Base-by-base conservation (phyloP, 148 eudicot genomes). In the Spergularia bocconei region DNA sequence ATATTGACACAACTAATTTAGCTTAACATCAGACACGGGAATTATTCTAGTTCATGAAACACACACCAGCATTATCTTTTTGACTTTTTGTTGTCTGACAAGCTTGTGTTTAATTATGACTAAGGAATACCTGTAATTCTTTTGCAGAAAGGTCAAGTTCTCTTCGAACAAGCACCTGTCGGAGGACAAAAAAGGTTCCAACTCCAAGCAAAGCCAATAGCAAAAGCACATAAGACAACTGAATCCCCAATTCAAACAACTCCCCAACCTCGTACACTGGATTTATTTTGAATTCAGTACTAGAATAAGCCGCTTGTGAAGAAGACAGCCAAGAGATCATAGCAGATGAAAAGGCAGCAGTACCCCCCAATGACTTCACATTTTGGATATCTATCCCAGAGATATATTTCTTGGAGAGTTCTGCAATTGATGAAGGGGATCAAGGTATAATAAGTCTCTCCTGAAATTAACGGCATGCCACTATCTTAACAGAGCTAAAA, bases 101-200 rank as follows among this genome's bases (percentile, higher is more conserved):
- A 4, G 48, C 48, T 44, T 9, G 48, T 44, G 48, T 44, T 44
- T 44, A 4, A 70, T 29, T 63, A 51, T 52, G 51, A 53, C 71
- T n/a, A 64, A 70, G 48, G 71, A 41, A 79, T 82, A 93, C 98
- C 91, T 93, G 98, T 77, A 93, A 63, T 77, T 93, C 98, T 86
- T 93, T 91, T 1, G 98, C 98, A 78, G 98, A 93, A 80, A 93
- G 98, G 76, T 93, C 98, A 66, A 93, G 98, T 78, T 93, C 98
- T 82, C 98, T 85, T 1, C 98, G 94, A 39, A 93, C 91, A 77
- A 93, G 92, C 63, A 93, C 98, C 84, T 93, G 98, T 25, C 98
- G 97, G 68, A 93, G 84, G 52, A 93, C 97, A 68, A 84, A 93
- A 87, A 89, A 93, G 53, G 88, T 84, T 70, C 98, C 98, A 74